Base-by-base conservation (phyloP, 805 yeast genomes). In the Yamadazyma olivae region DNA sequence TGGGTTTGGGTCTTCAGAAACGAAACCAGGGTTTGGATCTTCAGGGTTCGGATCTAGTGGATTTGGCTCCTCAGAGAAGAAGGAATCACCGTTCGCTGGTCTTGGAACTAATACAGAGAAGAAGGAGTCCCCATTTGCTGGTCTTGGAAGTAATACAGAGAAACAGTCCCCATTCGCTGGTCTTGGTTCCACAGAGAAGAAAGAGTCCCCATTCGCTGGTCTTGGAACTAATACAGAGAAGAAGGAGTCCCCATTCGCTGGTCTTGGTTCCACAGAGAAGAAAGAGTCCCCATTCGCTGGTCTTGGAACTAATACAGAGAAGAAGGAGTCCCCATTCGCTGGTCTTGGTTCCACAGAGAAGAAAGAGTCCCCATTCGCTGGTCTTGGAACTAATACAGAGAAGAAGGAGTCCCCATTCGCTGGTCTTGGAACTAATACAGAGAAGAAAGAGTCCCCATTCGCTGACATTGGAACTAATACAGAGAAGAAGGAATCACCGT, bases 41-140 rank as follows among this genome's bases (percentile, higher is more conserved):
- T 28, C 10, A 17, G 46, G 50, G 1, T 48, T 48, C 31, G 31
- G 27, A 21, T 14, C 16, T 27, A 18, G 10, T 23, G 42, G 26
- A 6, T 24, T 17, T n/a, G 32, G 16, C 7, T 7, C 14, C 7
- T 6, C 8, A 7, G 20, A 17, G 6, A 27, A 27, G 13, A 27
- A 27, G 13, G 30, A 16, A 14, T 33, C 38, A 9, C 38, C 38
- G 4, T 38, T 34, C 20, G 53, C 43, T 8, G 17, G 23, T 28
- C 17, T 7, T 22, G 35, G 30, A n/a, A 20, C 10, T 21, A 13
- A 19, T 27, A 19, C 14, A 27, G 22, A 29, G 32, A 23, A 26
- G 8, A 43, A 43, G 16, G 36, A 31, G n/a, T 44, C 51, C 3
- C 47, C 51, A 19, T 48, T 50, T 38, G 53, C 30, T 44, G 17